Conservation (phyloP, 2,329 filamentous ascomycete genomes). For the Trichoderma brevicompactum region DNA sequence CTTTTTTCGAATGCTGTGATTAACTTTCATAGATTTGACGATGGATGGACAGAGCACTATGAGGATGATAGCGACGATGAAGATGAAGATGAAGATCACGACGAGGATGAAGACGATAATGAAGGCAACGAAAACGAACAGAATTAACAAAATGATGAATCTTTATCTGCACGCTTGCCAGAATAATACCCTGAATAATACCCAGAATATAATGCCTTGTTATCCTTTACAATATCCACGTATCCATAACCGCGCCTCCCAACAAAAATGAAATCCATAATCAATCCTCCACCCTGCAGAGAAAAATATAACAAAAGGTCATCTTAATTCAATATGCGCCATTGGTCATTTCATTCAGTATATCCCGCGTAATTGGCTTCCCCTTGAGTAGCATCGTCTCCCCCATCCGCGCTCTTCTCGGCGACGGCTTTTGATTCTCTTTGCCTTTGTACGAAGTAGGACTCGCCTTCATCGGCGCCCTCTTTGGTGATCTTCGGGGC, state of each 20-base stretch:
- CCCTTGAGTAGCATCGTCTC: conserved; percentile 66
- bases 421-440: conserved; percentile 54
- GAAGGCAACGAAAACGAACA: conserved; percentile 29
- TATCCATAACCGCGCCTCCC: conserved; percentile 1
- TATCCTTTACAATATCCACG: conserved; percentile 14
- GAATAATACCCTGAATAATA: neutral
- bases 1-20: neutral
- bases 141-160: neutral
- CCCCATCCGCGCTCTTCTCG: conserved; percentile 62
- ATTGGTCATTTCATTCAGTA: conserved; percentile 71
- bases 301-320: conserved; percentile 4
- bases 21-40: conserved; percentile 41
- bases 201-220: conserved; percentile 12
- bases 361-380: conserved; percentile 72
- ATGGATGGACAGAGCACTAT: conserved; percentile 14
- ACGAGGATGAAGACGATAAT: conserved; percentile 12
- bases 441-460: conserved; percentile 46
- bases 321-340: conserved; percentile 44
- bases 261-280: neutral
- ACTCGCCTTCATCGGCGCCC: conserved; percentile 6
- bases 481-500: conserved; percentile 39
- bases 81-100: conserved; percentile 35
- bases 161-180: neutral
- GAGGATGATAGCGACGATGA: conserved; percentile 31
- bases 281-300: neutral